These are phyloP conservation scores for Podaxis sp. DNA, from an alignment of 768 basidiomycete genomes.

Conservation along the genomic window DNA sequence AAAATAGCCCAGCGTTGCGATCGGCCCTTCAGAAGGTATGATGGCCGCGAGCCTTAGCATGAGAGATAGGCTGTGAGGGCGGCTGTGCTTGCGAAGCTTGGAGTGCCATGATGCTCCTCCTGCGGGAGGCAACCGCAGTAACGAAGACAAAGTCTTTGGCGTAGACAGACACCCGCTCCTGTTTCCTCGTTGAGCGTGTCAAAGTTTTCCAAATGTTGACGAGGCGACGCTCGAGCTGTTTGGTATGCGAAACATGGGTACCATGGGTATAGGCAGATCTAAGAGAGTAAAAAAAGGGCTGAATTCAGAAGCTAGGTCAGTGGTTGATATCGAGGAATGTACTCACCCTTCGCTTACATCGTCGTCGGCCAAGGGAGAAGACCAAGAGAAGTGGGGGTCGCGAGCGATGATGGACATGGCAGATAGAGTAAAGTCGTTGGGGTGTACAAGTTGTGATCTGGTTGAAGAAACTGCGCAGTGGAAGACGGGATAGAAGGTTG, in stretches of 20 bases:
- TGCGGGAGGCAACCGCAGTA: constrained; percentile 38
- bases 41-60: neutral
- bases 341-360: neutral
- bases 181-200: constrained; percentile 50
- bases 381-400: constrained; percentile 31
- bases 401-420: constrained; percentile 25
- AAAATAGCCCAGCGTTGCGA: neutral
- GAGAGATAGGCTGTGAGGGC: neutral
- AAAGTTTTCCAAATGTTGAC: constrained; percentile 61
- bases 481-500: neutral
- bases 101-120: constrained; percentile 43
- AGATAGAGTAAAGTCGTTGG: constrained; percentile 4
- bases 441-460: neutral
- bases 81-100: neutral
- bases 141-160: constrained; percentile 63
- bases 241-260: constrained; percentile 33
- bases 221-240: constrained; percentile 54
- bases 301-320: neutral
- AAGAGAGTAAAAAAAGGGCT: neutral
- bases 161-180: constrained; percentile 50
- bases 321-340: neutral
- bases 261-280: neutral
- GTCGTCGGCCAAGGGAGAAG: constrained; percentile 20
- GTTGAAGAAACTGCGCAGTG: neutral
- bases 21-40: neutral